Base-by-base conservation (phyloP, 441 rosid species). In the Eruca vesicaria region DNA sequence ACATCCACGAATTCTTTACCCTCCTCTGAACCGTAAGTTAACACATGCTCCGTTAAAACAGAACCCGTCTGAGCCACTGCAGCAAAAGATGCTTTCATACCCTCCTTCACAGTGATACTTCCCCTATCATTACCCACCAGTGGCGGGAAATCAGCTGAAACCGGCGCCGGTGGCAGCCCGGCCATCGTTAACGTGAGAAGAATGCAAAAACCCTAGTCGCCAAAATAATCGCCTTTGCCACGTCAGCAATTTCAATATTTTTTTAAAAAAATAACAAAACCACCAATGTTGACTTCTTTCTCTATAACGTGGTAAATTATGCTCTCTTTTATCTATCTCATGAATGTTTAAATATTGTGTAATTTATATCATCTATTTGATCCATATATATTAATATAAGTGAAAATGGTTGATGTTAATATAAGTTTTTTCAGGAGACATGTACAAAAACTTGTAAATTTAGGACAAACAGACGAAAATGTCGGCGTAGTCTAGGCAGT, bases 381-480 rank as follows among this genome's bases (percentile, higher is more conserved):
- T 35, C 18, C 20, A 35, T 48, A 18, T 68, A 12, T 26, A 53
- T 11, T 8, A 0, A 68, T 20, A 36, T 52, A 55, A 32, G 68
- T 61, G 5, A 12, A 16, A 57, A 31, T 66, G 53, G 15, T 57
- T 43, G 4, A 18, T 28, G 35, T 38, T 48, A n/a, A n/a, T n/a
- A n/a, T n/a, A n/a, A n/a, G n/a, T 12, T 21, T 15, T n/a, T 19
- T 36, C 7, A 36, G 15, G 38, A 63, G 65, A 45, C 71, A 41
- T 3, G 12, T 16, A 56, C 62, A 64, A 71, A 56, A 45, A 48
- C 28, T 58, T 59, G 76, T 28, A 59, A 71, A 60, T n/a, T 66
- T 59, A 66, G 80, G 68, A 71, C 19, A 38, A 53, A 50, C 7
- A 55, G 61, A 63, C 28, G 65, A 41, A 53, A 50, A 71, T 16